phyloP scores from a whole-genome alignment of 2,329 filamentous ascomycete species.

The Hypoxylon sp. region DNA sequence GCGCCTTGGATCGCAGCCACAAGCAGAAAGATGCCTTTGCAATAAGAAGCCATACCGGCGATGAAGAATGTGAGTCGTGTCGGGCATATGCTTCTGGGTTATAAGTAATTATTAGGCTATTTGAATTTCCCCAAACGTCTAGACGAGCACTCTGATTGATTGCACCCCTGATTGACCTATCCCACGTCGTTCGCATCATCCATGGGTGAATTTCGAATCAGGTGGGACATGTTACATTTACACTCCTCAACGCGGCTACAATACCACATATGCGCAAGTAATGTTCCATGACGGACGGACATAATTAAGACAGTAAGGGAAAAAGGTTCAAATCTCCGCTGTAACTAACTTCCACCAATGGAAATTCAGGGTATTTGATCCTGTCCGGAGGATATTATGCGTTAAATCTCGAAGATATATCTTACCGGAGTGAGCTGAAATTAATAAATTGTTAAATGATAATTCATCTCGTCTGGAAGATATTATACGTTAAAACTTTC shows the following conservation, averaged over 20 bases:
- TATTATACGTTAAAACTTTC: too few relatives aligned
- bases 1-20: conserved; percentile 34
- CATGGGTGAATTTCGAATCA: conserved; percentile 20
- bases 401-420: too few relatives aligned
- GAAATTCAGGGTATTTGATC: background rate
- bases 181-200: conserved; percentile 14
- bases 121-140: conserved; percentile 9
- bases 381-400: too few relatives aligned
- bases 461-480: too few relatives aligned
- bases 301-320: background rate
- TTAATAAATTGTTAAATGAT: too few relatives aligned
- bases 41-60: conserved; percentile 24
- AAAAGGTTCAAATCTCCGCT: conserved; percentile 12
- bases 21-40: conserved; percentile 18
- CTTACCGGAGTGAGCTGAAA: too few relatives aligned
- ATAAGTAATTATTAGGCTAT: conserved; percentile 33
- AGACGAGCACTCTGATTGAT: conserved; percentile 1
- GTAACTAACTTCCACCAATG: conserved; percentile 33
- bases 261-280: conserved; percentile 13
- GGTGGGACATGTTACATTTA: conserved; percentile 25
- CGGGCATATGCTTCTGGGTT: conserved; percentile 21
- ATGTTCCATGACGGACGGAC: background rate
- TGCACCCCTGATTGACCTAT: conserved; percentile 1
- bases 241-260: conserved; percentile 14
- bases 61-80: conserved; percentile 11